Conservation (phyloP, 768 basidiomycete genomes). For the Collybiopsis confluens region DNA sequence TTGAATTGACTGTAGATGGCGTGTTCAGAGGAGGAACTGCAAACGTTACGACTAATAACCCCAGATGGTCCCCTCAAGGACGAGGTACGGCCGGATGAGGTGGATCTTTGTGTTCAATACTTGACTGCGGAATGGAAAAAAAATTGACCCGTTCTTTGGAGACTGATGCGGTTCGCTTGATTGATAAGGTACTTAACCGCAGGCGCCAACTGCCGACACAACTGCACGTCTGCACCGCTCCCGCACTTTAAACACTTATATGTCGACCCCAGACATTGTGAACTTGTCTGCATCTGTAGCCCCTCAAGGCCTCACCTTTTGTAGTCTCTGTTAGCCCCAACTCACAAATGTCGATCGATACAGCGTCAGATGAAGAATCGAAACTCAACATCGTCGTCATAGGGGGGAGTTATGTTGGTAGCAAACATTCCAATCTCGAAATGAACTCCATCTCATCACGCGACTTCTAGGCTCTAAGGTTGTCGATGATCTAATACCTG, state of each 20-base stretch:
- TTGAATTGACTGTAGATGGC: constrained; percentile 34
- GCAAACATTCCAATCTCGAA: no score
- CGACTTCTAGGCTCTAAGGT: constrained; percentile 15
- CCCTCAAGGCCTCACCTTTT: no score
- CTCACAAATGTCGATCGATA: neutral
- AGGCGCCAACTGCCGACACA: neutral
- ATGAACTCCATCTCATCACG: no score
- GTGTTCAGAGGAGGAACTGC: constrained; percentile 41
- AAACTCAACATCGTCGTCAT: constrained; percentile 28
- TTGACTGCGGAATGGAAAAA: no score
- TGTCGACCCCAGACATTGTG: neutral
- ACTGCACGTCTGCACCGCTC: neutral
- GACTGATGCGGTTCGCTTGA: neutral
- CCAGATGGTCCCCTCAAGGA: constrained; percentile 7
- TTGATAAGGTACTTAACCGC: neutral
- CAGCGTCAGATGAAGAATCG: neutral
- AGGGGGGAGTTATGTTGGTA: constrained; percentile 31
- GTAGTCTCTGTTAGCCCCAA: no score
- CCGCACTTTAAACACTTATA: neutral
- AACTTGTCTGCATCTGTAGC: no score
- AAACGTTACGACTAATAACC: constrained; percentile 30
- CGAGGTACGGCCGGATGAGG: neutral
- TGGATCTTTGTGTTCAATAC: no score
- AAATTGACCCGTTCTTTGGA: no score
- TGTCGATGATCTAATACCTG: constrained; percentile 16